A percentile compares a stretch with the other conserved stretches of the same genome.
These are phyloP conservation scores for Ambrosiella xylebori DNA, from an alignment of 2,329 filamentous ascomycete genomes.

Conservation along the genomic window DNA sequence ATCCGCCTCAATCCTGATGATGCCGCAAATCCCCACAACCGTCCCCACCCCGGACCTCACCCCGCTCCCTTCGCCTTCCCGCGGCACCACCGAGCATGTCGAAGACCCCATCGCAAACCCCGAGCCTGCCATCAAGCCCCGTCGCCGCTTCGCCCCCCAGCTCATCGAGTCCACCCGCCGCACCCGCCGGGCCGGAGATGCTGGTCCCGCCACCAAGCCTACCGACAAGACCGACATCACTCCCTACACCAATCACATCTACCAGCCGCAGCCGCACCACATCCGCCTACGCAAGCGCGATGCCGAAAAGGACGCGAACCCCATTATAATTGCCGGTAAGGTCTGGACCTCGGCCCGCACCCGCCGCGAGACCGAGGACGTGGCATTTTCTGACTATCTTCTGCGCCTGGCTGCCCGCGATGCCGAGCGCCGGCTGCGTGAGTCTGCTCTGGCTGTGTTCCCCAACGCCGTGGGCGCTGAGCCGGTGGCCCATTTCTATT, in stretches of 20 bases:
- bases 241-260: conserved; percentile 44
- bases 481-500: conserved; percentile 53
- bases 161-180: conserved; percentile 66
- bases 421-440: conserved; percentile 62
- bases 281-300: conserved; percentile 7
- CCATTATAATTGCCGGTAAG: background rate
- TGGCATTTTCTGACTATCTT: conserved; percentile 58
- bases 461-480: conserved; percentile 55
- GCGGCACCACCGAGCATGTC: conserved; percentile 3
- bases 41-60: conserved; percentile 42
- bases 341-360: conserved; percentile 12
- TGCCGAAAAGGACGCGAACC: background rate
- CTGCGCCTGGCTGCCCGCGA: conserved; percentile 65
- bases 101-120: background rate
- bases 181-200: conserved; percentile 48
- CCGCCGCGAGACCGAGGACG: conserved; percentile 56
- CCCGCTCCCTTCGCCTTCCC: conserved; percentile 33
- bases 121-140: conserved; percentile 3
- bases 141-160: conserved; percentile 52
- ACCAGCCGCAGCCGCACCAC: conserved; percentile 25
- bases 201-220: conserved; percentile 41
- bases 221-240: conserved; percentile 58
- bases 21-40: conserved; percentile 13
- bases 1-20: background rate
- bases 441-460: conserved; percentile 51